These are phyloP conservation scores for Sphagnum contortum DNA, from an alignment of 225 moss, liverwort and hornwort species.

Conservation along the genomic window DNA sequence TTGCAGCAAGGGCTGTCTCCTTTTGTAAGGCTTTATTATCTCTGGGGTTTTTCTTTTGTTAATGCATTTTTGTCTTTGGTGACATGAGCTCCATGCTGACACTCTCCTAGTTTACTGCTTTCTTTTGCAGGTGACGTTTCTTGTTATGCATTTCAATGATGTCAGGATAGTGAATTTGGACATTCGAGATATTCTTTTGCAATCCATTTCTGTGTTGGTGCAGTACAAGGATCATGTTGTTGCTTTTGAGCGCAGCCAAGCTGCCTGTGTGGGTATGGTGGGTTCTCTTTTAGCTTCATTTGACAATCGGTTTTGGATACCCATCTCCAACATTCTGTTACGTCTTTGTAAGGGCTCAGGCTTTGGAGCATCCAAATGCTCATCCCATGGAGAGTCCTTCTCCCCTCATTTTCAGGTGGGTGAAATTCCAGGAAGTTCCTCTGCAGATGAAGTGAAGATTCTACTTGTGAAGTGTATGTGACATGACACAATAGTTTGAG, in stretches of 20 bases:
- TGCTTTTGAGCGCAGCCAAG: conserved; percentile 84
- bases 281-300: conserved; percentile 68
- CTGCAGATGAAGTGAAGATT: no score
- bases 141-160: conserved; percentile 91
- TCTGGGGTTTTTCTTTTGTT: no score
- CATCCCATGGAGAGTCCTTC: conserved; percentile 88
- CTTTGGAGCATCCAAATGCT: conserved; percentile 92
- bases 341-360: conserved; percentile 95
- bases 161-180: conserved; percentile 85
- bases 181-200: conserved; percentile 77
- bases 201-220: conserved; percentile 88
- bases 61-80: no score
- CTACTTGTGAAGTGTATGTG: no score
- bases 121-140: conserved; percentile 63
- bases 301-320: conserved; percentile 98
- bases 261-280: conserved; percentile 77
- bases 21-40: conserved; percentile 32
- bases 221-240: conserved; percentile 90
- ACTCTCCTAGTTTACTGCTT: no score
- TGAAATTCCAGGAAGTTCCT: not conserved
- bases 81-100: no score
- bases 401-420: conserved; percentile 83
- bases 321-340: conserved; percentile 90
- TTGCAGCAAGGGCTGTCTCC: conserved; percentile 92
- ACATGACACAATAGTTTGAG: no score